Evolutionary conservation across 495 filamentous ascomycete genomes (phyloP).

Genomic region (Lepidopterella palustris): DNA sequence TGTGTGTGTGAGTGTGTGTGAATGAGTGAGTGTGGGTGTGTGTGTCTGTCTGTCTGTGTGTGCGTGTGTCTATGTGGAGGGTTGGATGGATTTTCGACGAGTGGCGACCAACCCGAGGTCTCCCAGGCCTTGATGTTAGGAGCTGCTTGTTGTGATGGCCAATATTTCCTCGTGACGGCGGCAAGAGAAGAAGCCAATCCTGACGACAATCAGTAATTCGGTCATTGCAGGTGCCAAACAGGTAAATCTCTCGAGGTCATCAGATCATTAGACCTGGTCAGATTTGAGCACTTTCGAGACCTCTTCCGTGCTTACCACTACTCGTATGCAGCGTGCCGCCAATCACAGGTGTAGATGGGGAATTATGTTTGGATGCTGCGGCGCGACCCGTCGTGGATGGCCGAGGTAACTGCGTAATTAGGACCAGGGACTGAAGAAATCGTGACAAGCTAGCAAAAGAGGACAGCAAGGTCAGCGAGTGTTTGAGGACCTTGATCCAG

Average conservation of each 20-base stretch:
- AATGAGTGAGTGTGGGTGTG: no score
- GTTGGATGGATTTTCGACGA: no score
- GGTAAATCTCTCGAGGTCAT: background rate
- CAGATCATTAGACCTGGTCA: background rate
- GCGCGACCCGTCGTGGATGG: background rate
- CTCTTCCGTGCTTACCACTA: background rate
- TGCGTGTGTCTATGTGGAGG: no score
- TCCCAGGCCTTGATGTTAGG: background rate
- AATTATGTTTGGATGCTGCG: background rate
- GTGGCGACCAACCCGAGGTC: no score
- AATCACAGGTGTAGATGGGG: background rate
- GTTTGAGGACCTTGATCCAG: no score
- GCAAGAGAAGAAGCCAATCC: background rate
- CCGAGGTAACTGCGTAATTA: background rate
- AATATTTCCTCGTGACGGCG: background rate
- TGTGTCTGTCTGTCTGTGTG: no score
- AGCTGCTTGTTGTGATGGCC: background rate
- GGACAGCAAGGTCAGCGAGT: no score
- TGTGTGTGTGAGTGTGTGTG: no score
- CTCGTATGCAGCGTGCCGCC: slow-evolving; percentile 3
- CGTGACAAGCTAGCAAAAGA: no score
- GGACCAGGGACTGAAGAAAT: no score
- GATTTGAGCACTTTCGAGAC: background rate
- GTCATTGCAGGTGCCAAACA: background rate
- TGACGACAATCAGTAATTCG: background rate